Evolutionary conservation across 805 yeast species (phyloP).

Genomic region (Limtongozyma cylindracea): DNA sequence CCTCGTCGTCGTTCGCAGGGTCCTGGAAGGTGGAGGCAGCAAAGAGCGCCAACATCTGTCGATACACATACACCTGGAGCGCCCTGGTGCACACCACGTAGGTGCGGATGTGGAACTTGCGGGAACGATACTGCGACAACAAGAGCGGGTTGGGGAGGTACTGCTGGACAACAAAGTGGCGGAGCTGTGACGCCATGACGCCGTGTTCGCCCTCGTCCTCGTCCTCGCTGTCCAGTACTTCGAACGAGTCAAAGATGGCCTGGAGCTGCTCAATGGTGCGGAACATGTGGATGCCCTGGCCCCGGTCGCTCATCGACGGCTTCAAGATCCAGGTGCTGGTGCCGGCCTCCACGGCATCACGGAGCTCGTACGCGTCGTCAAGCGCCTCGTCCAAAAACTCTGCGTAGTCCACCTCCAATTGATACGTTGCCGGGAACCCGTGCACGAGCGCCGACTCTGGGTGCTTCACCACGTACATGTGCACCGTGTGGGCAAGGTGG

Average conservation of each 20-base stretch:
- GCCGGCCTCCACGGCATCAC: slow-evolving; percentile 45
- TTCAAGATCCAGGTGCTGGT: slow-evolving; percentile 61
- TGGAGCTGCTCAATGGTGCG: slow-evolving; percentile 59
- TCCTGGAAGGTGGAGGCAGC: slow-evolving; percentile 25
- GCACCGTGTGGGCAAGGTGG: slow-evolving; percentile 67
- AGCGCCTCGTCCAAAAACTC: slow-evolving; percentile 86
- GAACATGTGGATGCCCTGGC: slow-evolving; percentile 82
- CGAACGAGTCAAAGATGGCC: slow-evolving; percentile 63
- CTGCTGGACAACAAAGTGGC: slow-evolving; percentile 81
- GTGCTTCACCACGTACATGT: slow-evolving; percentile 44
- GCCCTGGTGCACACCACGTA: slow-evolving; percentile 62
- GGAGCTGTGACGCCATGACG: slow-evolving; percentile 60
- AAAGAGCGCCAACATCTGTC: slow-evolving; percentile 60
- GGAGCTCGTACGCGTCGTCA: slow-evolving; percentile 76
- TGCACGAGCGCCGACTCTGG: slow-evolving; percentile 33
- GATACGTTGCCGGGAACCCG: slow-evolving; percentile 54
- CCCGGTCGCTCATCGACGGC: slow-evolving; percentile 94
- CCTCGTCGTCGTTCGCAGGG: slow-evolving; percentile 8
- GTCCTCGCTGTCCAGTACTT: slow-evolving; percentile 40
- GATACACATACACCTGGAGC: slow-evolving; percentile 55
- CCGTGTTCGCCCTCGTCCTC: slow-evolving; percentile 37
- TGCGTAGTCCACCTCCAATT: slow-evolving; percentile 80
- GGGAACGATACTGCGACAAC: slow-evolving; percentile 25
- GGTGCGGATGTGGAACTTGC: slow-evolving; percentile 75
- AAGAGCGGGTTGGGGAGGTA: slow-evolving; percentile 50